A percentile compares a stretch with the other conserved stretches of the same genome.
Conservation (phyloP, 805 yeast species). For the Phaffomyces antillensis region DNA sequence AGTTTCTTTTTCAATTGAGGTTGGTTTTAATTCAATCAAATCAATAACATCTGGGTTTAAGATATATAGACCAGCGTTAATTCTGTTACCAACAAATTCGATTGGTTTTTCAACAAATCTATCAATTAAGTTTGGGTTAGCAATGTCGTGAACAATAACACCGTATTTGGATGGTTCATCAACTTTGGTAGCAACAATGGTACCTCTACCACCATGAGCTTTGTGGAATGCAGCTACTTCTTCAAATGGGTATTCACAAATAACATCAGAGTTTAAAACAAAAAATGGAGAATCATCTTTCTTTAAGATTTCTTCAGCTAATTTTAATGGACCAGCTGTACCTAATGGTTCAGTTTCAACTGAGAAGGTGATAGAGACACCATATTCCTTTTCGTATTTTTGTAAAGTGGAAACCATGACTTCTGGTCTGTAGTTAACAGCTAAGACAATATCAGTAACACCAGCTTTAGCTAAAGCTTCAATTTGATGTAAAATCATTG, state of each 20-base stretch:
- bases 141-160: slow-evolving; percentile 96
- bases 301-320: slow-evolving; percentile 88
- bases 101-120: slow-evolving; percentile 99
- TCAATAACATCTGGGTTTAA: slow-evolving; percentile 97
- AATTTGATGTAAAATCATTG: slow-evolving; percentile 98
- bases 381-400: slow-evolving; percentile 91
- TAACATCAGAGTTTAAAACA: slow-evolving; percentile 96
- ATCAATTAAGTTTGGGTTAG: slow-evolving; percentile 91
- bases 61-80: slow-evolving; percentile 97
- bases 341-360: slow-evolving; percentile 99
- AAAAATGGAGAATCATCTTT: slow-evolving; percentile 96
- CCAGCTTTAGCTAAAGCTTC: slow-evolving; percentile 98
- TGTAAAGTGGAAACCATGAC: slow-evolving; percentile 94
- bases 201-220: slow-evolving; percentile 95
- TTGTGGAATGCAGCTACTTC: slow-evolving; percentile 91
- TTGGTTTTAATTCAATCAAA: slow-evolving; percentile 95
- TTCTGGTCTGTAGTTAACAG: slow-evolving; percentile 99
- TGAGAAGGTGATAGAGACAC: slow-evolving; percentile 91
- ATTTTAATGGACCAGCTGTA: slow-evolving; percentile 98
- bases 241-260: slow-evolving; percentile 95
- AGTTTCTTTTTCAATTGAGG: slow-evolving; percentile 98
- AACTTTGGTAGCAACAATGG: slow-evolving; percentile 98
- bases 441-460: slow-evolving; percentile 95
- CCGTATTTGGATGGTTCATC: slow-evolving; percentile 99
- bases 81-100: slow-evolving; percentile 99